Evolutionary conservation across 306 rosid genomes (phyloP), one percentile per base, ranked within the genome.

Genomic region (Calophaca sinica): DNA sequence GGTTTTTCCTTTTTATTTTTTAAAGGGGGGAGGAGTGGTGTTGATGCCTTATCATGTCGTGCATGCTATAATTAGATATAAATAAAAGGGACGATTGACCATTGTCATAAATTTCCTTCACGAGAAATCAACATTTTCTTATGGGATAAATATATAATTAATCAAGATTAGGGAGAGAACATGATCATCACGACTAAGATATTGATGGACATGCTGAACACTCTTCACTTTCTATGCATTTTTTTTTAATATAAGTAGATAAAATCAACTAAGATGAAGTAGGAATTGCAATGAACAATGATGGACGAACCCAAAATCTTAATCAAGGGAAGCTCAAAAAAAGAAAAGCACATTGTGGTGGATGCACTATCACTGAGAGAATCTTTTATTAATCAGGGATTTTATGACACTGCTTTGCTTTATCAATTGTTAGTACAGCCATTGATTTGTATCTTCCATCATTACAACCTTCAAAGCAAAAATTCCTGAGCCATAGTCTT

Each of bases 401-500:
- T 20, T 20, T 20, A 20, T 20, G 26, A 20, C 26, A 20, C 26
- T 20, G 1, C 32, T 13, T 20, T 20, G 1, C 32, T 13, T 20
- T 66, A 62, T 60, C 50, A 42, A 44, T 41, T 6, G 33, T 83
- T 71, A 70, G 63, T 2, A 60, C 77, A 13, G 48, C 32, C 29
- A 20, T 1, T 20, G 26, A 20, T 9, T 36, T 68, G 59, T 70
- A 80, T 4, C 72, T 20, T 4, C 88, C 83, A 6, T 77, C 88
- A 12, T 64, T 84, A 31, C 89, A 45, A 7, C 81, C 86, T 31
- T 68, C 89, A 58, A 85, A 72, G 61, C 62, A 74, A 59, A 88
- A 86, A 62, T 88, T 90, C 79, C 36, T 80, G 26, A 88, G 94
- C 76, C 38, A 6, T 44, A 88, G 96, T 68, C 90, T 88, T 35